Evolutionary conservation across 75 land plant genomes (phyloP).

Genomic region (Cunninghamia lanceolata): DNA sequence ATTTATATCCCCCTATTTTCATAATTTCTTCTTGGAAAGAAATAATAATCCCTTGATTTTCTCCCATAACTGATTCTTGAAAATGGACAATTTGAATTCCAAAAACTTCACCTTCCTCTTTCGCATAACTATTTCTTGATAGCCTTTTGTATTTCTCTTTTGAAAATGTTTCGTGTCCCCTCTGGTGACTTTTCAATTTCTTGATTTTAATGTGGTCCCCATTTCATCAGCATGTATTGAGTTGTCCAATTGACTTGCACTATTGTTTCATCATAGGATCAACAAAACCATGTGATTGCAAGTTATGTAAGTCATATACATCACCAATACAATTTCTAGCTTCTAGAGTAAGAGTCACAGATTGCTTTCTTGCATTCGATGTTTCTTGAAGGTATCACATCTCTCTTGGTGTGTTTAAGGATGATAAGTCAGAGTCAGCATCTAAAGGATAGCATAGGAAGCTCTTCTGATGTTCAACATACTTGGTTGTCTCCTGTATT

Average conservation of each 20-base stretch:
- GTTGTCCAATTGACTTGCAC: neutral
- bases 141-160: too few relatives aligned
- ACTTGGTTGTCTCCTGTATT: conserved; percentile 14
- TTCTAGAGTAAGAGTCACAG: neutral
- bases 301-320: neutral
- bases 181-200: too few relatives aligned
- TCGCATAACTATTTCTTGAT: too few relatives aligned
- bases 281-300: neutral
- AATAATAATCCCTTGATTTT: too few relatives aligned
- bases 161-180: too few relatives aligned
- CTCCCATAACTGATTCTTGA: too few relatives aligned
- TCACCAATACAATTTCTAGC: neutral
- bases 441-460: neutral
- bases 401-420: neutral
- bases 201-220: too few relatives aligned
- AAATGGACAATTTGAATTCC: too few relatives aligned
- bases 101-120: too few relatives aligned
- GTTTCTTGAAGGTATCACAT: neutral
- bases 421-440: neutral
- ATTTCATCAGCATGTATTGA: neutral
- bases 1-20: too few relatives aligned
- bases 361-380: neutral
- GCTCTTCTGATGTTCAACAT: conserved; percentile 10
- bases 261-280: neutral
- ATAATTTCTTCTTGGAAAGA: too few relatives aligned